Evolutionary conservation across 1,139 yeast species (phyloP), one percentile per base, ranked within the genome.

Genomic region (Sugiyamaella grinbergsii): DNA sequence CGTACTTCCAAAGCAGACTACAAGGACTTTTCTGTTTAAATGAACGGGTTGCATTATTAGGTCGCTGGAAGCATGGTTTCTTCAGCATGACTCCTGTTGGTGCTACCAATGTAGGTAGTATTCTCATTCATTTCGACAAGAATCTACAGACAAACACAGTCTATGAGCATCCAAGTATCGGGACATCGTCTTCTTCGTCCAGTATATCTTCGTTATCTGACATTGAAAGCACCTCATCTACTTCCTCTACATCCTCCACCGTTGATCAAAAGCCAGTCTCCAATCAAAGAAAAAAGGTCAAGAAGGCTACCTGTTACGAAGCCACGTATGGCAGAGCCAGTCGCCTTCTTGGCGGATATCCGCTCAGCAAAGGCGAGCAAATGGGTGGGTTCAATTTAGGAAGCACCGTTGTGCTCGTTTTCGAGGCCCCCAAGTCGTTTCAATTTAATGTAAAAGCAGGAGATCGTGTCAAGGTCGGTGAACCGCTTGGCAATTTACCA

Each of bases 41-140:
- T 67, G 99, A 94, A 71, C 79, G 99, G 62, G 98, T 94, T 6
- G 95, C 98, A 0, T 74, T 94, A 46, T 77, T 94, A 54, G 99
- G 99, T 1, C 83, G 88, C 63, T 94, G 98, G 98, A 87, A 87
- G 65, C 80, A 93, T 68, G 99, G 99, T 0, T 94, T 94, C 66
- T 93, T 93, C 72, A 85, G 95, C 56, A 94, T 94, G 99, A 91
- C 96, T 1, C 98, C 98, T 0, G 98, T 94, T 8, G 99, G 99
- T 22, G 99, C 99, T 24, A 94, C 98, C 5, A 94, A 94, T 68
- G 99, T 94, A 34, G 99, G 99, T 16, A 85, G 95, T 62, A 93
- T 94, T 59, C 82, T 86, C 53, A 80, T 94, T 58, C 89, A 91
- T 65, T 94, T 94, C 63, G 99, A 94, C 71, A 85, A 86, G 69